These are phyloP conservation scores for Trichoderma afroharzianum DNA, from an alignment of 2,329 filamentous ascomycete species.

Conservation along the genomic window DNA sequence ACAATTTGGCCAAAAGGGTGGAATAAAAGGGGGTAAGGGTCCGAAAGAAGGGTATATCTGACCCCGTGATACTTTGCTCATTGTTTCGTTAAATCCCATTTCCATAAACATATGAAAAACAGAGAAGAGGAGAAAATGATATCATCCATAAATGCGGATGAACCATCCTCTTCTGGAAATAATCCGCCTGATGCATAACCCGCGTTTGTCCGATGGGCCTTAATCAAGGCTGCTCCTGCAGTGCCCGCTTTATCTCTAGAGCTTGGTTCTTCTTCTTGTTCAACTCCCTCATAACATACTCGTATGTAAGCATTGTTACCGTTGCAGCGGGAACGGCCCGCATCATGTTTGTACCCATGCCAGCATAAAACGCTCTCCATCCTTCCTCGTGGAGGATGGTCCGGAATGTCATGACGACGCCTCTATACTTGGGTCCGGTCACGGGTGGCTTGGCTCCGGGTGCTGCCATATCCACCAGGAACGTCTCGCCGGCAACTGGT, in stretches of 20 bases:
- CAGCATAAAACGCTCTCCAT: conserved; percentile 94
- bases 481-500: conserved; percentile 54
- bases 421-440: conserved; percentile 60
- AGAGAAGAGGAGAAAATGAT: background rate
- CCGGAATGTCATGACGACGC: conserved; percentile 75
- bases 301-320: conserved; percentile 96
- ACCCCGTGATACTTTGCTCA: background rate
- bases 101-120: background rate
- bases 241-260: conserved; percentile 29
- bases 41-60: conserved; percentile 8
- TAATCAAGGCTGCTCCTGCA: conserved; percentile 24
- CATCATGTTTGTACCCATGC: conserved; percentile 97
- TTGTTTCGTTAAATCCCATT: conserved; percentile 3
- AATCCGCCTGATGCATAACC: background rate
- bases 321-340: conserved; percentile 91
- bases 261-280: conserved; percentile 43
- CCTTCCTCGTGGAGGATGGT: conserved; percentile 89
- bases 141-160: background rate
- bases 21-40: background rate
- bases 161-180: background rate
- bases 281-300: conserved; percentile 63
- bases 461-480: conserved; percentile 38
- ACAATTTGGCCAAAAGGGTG: background rate
- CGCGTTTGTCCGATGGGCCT: background rate
- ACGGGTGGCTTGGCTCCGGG: conserved; percentile 21